Evolutionary conservation across 768 basidiomycete species (phyloP), one percentile per base, ranked within the genome.

Genomic region (Lentinula detonsa): DNA sequence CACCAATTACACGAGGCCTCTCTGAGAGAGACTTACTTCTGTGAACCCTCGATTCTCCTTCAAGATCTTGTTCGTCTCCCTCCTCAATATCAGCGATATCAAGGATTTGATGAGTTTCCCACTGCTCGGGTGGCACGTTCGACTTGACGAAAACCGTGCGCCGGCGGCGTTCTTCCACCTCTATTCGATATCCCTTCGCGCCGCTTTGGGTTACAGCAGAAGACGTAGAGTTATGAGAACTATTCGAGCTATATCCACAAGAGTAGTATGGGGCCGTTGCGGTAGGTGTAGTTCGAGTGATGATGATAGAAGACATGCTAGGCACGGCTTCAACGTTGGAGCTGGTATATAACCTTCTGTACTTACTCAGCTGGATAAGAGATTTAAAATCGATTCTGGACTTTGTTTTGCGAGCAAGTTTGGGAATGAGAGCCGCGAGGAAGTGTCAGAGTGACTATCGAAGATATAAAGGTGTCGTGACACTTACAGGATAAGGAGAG

Each of bases 231-330:
- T 8, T 57, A n/a, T 33, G 40, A 5, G 48, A 51, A 21, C 63
- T 81, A 78, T 64, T 80, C 80, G 60, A 81, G 48, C 79, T 78
- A 65, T 79, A 80, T 5, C 34, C n/a, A n/a, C 59, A 72, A 74
- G 43, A 78, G 69, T 1, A 78, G 70, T 1, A 75, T 65, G n/a
- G 65, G 23, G 34, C 35, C 11, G 31, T 31, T 13, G 49, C n/a
- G 4, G 52, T 33, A 46, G 52, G 61, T 28, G 70, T 66, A 43
- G 67, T 64, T 61, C 72, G 75, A 13, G 72, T 65, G 10, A 70
- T 37, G 46, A 58, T 60, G 16, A 63, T 52, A 34, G 65, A 55
- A 37, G 60, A 37, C 49, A 57, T 63, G 42, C 65, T 33, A 23
- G 9, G 28, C 33, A 59, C 48, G 60, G 46, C 42, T 55, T 33